Evolutionary conservation across 1,284 basidiomycete species (phyloP), one percentile per base, ranked within the genome.

Genomic region (Pseudozyma pruni): DNA sequence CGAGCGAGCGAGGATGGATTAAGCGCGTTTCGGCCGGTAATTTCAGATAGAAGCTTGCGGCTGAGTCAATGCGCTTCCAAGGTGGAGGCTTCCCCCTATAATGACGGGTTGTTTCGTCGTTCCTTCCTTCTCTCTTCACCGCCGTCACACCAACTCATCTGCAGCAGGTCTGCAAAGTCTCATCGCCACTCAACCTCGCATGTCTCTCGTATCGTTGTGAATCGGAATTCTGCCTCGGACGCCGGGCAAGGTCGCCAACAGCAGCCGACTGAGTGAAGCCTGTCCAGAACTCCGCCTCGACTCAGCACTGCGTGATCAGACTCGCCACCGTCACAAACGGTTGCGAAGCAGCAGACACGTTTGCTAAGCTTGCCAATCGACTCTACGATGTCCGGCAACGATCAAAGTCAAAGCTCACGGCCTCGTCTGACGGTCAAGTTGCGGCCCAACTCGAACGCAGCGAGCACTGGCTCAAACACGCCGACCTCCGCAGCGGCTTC

Each of bases 351-450:
- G n/a, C n/a, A n/a, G n/a, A n/a, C n/a, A n/a, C n/a, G n/a, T n/a
- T n/a, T n/a, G n/a, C n/a, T n/a, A n/a, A n/a, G n/a, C n/a, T n/a
- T n/a, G n/a, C n/a, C 27, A 29, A 32, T 31, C n/a, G 3, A 32
- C 3, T 13, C 22, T 29, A 19, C 1, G 16, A 56, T 62, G 60
- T 51, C 53, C 25, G 41, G 41, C 39, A 62, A 56, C 29, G 60
- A 50, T 25, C 51, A 49, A 13, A 50, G 49, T 8, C 31, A 46
- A 33, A 48, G 53, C 48, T 51, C 53, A 38, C 58, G 69, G 5
- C 69, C 69, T 11, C 62, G 61, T 13, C 32, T 72, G 25, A 72
- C 69, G 8, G 63, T 72, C 42, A 72, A 56, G 43, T 38, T 72
- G 48, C 49, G 63, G 25, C 69, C 69, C 42, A 66, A 61, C 44